Evolutionary conservation across 2,329 filamentous ascomycete species (phyloP).

Genomic region (Hymenoscyphus scutula): DNA sequence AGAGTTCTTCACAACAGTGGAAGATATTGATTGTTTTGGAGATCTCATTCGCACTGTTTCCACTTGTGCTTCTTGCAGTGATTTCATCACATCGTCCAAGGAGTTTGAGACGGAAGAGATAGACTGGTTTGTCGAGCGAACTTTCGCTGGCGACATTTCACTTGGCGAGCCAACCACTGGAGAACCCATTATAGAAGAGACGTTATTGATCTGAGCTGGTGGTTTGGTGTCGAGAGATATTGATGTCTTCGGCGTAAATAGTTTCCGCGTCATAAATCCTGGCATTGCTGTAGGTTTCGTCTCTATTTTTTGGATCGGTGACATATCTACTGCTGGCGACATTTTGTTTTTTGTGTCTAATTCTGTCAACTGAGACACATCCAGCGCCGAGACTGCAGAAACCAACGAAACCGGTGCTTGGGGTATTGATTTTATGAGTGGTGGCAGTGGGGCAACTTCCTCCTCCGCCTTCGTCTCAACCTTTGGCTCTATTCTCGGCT

Average conservation of each 20-base stretch:
- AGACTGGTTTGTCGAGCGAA: neutral
- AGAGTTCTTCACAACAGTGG: conserved; percentile 9
- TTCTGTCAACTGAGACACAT: neutral
- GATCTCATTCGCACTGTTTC: neutral
- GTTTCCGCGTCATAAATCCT: neutral
- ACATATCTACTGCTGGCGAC: neutral
- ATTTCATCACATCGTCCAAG: conserved; percentile 7
- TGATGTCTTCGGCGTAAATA: neutral
- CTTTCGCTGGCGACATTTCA: neutral
- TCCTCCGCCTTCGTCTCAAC: neutral
- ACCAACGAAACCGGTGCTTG: neutral
- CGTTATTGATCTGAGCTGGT: neutral
- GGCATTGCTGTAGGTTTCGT: neutral
- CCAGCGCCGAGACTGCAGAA: neutral
- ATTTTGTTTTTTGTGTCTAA: neutral
- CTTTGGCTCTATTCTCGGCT: neutral
- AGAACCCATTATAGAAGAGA: neutral
- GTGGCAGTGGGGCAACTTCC: neutral
- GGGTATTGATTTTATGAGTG: conserved; percentile 1
- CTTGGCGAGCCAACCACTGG: neutral
- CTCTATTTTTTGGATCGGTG: neutral
- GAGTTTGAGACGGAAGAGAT: neutral
- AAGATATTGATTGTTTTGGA: neutral
- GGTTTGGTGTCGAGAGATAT: neutral
- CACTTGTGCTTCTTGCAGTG: neutral